Percentiles rank a stretch among this genome's conserved stretches.
These are phyloP conservation scores for Erodium maritimum DNA, from an alignment of 345 rosid species.

Conservation along the genomic window DNA sequence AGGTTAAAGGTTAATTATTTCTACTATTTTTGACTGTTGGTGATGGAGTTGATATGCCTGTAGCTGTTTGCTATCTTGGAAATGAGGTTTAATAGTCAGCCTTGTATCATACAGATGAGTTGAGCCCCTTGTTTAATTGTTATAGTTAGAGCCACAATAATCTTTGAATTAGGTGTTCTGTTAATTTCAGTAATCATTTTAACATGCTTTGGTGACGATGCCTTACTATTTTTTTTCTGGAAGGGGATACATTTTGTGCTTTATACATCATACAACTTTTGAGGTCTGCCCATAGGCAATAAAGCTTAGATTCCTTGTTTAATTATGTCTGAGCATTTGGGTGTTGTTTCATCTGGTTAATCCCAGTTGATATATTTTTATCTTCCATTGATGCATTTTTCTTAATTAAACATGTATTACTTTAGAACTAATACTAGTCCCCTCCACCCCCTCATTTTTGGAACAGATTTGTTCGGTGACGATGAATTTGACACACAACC, in stretches of 20 bases:
- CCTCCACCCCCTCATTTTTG: not conserved
- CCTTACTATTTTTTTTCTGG: too few species aligned
- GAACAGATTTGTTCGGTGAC: conserved; percentile 36
- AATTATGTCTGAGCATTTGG: not conserved
- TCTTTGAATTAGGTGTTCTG: not conserved
- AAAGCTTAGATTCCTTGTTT: too few species aligned
- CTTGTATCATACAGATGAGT: not conserved
- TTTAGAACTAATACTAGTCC: not conserved
- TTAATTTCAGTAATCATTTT: too few species aligned
- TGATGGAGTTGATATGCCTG: not conserved
- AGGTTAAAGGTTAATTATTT: not conserved
- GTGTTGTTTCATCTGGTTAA: not conserved
- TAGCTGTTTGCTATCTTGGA: too few species aligned
- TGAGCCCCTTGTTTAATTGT: not conserved
- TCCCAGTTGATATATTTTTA: too few species aligned
- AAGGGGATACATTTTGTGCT: too few species aligned
- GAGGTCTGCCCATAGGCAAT: not conserved
- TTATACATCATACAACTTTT: too few species aligned
- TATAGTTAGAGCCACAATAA: not conserved
- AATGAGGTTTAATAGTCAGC: not conserved
- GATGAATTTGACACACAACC: conserved; percentile 33
- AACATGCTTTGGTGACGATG: not conserved
- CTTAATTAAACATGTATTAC: conserved; percentile 1
- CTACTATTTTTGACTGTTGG: not conserved
- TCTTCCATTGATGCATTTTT: not conserved